These are phyloP conservation scores for Phytomonas francai DNA, from an alignment of 208 protist genomes.

Conservation along the genomic window DNA sequence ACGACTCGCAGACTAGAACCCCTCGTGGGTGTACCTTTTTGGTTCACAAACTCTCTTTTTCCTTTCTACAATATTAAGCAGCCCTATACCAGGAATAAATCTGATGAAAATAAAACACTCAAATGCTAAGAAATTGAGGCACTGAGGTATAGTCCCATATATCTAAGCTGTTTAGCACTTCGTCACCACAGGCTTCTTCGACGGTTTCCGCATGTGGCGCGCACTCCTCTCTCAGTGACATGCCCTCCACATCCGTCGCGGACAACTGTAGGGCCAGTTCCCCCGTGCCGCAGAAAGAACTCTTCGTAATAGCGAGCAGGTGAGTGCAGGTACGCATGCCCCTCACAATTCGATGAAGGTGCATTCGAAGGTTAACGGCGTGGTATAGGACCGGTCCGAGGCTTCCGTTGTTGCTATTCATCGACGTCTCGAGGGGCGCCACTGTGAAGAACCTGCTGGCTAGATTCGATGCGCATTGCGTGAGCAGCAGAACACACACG, in stretches of 20 bases:
- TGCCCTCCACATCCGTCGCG: slow-evolving; percentile 11
- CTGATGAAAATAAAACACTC: background rate
- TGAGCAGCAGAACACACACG: slow-evolving; percentile 45
- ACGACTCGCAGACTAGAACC: background rate
- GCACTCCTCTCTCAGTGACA: background rate
- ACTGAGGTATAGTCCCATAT: slow-evolving; percentile 30
- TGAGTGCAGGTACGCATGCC: slow-evolving; percentile 14
- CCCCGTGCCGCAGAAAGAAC: slow-evolving; percentile 24
- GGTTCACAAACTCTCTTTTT: background rate
- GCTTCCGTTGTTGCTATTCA: slow-evolving; percentile 9
- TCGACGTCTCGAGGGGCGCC: background rate
- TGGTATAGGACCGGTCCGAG: slow-evolving; percentile 59
- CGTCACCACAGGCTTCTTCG: slow-evolving; percentile 1
- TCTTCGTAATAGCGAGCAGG: slow-evolving; percentile 37
- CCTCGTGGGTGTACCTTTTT: background rate
- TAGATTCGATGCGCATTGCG: slow-evolving; percentile 6
- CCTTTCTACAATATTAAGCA: background rate
- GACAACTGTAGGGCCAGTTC: slow-evolving; percentile 10
- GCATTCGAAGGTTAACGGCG: slow-evolving; percentile 63
- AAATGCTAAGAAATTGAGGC: slow-evolving; percentile 28
- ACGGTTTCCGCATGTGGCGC: background rate
- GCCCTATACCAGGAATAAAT: background rate
- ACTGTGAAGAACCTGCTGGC: background rate
- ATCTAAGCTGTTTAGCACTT: slow-evolving; percentile 14
- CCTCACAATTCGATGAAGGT: slow-evolving; percentile 13